Conservation (phyloP, 768 basidiomycete species). For the Lactarius sanguifluus region DNA sequence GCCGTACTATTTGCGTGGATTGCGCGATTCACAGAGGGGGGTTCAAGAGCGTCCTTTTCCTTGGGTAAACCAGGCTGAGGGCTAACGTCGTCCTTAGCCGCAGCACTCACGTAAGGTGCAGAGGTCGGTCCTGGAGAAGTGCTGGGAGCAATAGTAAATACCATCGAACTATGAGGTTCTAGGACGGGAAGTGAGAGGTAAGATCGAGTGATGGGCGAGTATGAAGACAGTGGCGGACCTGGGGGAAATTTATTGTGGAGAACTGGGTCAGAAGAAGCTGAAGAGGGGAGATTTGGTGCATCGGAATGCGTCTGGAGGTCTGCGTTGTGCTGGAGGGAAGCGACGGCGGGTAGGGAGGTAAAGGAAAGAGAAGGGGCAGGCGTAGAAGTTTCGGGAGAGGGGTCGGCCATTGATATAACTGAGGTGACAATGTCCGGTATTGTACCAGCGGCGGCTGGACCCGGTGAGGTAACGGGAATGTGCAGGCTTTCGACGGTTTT, state of each 20-base stretch:
- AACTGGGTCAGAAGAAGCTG: not conserved
- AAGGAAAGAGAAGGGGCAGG: too few species aligned
- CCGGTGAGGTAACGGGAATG: not conserved
- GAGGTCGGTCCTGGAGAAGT: not conserved
- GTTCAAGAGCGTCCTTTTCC: too few species aligned
- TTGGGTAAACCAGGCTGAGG: too few species aligned
- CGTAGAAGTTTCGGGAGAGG: not conserved
- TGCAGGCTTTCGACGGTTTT: not conserved
- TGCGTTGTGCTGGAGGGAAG: not conserved
- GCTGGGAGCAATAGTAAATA: not conserved
- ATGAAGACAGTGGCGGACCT: not conserved
- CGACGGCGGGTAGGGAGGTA: too few species aligned
- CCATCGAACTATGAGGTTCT: not conserved
- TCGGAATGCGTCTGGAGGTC: accelerated
- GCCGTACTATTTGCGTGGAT: too few species aligned
- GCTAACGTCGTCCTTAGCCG: too few species aligned
- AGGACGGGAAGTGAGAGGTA: not conserved
- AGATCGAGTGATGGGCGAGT: not conserved
- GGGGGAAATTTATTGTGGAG: not conserved
- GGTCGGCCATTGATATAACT: not conserved
- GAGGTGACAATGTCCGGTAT: not conserved
- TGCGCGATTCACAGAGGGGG: too few species aligned
- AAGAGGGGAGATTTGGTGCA: not conserved
- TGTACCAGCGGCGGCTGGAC: not conserved
- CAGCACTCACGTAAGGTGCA: not conserved